These are phyloP conservation scores for Solanum pennellii DNA, from an alignment of 257 asterid species.

Conservation along the genomic window DNA sequence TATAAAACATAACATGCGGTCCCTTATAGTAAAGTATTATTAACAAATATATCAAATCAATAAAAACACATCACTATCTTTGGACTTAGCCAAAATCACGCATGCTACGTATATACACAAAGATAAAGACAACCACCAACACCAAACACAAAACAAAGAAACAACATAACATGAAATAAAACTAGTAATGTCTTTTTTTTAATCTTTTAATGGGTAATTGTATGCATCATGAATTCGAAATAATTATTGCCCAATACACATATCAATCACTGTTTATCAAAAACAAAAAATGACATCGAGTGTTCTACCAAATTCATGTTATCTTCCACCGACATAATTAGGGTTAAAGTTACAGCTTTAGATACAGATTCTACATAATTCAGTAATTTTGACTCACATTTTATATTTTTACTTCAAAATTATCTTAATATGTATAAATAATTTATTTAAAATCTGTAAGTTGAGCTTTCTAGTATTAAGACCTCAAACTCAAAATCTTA, in stretches of 20 bases:
- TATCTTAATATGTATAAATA: background rate
- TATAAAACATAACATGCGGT: background rate
- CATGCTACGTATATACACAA: constrained; percentile 22
- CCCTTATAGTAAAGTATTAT: background rate
- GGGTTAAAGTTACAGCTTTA: background rate
- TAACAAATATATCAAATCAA: background rate
- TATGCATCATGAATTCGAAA: background rate
- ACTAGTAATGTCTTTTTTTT: background rate
- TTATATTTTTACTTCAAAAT: background rate
- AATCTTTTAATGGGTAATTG: background rate
- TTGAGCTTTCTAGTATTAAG: background rate
- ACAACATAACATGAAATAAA: background rate
- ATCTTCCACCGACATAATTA: background rate
- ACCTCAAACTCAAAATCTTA: background rate
- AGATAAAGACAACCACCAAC: constrained; percentile 10
- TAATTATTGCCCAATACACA: background rate
- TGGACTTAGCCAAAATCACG: background rate
- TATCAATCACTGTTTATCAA: background rate
- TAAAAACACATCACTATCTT: background rate
- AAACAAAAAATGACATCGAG: background rate
- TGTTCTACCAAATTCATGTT: background rate
- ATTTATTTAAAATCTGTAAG: background rate
- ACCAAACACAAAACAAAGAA: background rate
- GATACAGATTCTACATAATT: background rate
- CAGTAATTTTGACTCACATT: background rate